Evolutionary conservation across 164 flowering plant genomes (phyloP).

Genomic region (Dillenia suffruticosa): DNA sequence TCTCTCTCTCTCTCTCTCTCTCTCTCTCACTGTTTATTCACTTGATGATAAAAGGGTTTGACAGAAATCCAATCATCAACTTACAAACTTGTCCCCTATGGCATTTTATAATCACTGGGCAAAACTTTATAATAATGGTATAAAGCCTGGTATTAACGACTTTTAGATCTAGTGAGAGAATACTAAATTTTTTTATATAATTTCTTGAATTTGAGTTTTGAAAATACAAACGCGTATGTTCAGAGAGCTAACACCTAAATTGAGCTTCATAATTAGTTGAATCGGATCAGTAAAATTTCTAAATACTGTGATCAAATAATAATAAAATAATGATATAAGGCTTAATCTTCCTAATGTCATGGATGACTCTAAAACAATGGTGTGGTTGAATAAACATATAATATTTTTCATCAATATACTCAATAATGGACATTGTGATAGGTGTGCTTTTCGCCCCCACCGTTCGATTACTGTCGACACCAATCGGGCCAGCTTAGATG

Average conservation of each 20-base stretch:
- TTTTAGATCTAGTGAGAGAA: too few relatives aligned
- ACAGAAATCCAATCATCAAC: slow-evolving; percentile 22
- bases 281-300: too few relatives aligned
- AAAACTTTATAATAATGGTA: background rate
- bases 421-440: background rate
- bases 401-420: too few relatives aligned
- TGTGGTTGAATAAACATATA: slow-evolving; percentile 2
- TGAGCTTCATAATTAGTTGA: too few relatives aligned
- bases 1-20: background rate
- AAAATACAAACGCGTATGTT: too few relatives aligned
- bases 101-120: slow-evolving; percentile 5
- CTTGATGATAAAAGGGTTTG: slow-evolving; percentile 2
- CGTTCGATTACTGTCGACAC: background rate
- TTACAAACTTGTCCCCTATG: slow-evolving; percentile 16
- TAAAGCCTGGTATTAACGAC: background rate
- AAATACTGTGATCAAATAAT: too few relatives aligned
- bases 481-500: background rate
- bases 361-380: slow-evolving; percentile 22
- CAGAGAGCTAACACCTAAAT: too few relatives aligned
- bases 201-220: too few relatives aligned
- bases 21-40: background rate
- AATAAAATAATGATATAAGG: background rate
- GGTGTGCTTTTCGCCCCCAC: background rate
- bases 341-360: slow-evolving; percentile 20
- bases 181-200: too few relatives aligned